Percentiles rank a stretch among this genome's conserved stretches.
These are phyloP conservation scores for Gossypium turneri DNA, from an alignment of 345 rosid species.

Conservation along the genomic window DNA sequence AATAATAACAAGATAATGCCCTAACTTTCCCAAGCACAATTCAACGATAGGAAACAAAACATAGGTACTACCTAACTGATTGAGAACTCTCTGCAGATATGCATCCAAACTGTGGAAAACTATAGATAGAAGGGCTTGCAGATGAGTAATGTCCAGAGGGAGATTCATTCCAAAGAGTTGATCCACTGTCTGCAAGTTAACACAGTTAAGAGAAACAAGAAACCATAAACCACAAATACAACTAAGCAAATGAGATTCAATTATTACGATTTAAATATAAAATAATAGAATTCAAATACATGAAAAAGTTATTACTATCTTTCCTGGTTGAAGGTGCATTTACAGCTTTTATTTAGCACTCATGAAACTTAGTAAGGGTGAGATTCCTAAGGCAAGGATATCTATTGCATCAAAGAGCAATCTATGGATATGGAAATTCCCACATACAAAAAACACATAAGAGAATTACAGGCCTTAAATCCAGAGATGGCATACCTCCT, in stretches of 20 bases:
- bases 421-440: neutral
- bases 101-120: conserved; percentile 83
- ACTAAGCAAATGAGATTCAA: conserved; percentile 5
- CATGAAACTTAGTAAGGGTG: neutral
- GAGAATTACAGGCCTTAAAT: neutral
- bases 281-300: neutral
- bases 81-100: conserved; percentile 61
- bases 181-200: conserved; percentile 75
- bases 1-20: neutral
- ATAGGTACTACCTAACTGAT: conserved; percentile 63
- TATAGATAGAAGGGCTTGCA: conserved; percentile 89
- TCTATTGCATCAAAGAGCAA: neutral
- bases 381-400: conserved; percentile 1
- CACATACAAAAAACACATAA: neutral
- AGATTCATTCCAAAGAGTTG: conserved; percentile 86
- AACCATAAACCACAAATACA: neutral
- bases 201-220: conserved; percentile 13
- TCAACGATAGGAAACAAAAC: neutral
- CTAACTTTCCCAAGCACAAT: neutral
- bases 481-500: conserved; percentile 58
- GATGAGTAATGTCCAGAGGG: conserved; percentile 82
- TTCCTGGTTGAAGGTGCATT: neutral
- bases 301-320: neutral
- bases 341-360: neutral
- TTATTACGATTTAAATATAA: neutral